These are phyloP conservation scores for Chlorella sorokiniana DNA, from an alignment of 139 green algal species.

Conservation along the genomic window DNA sequence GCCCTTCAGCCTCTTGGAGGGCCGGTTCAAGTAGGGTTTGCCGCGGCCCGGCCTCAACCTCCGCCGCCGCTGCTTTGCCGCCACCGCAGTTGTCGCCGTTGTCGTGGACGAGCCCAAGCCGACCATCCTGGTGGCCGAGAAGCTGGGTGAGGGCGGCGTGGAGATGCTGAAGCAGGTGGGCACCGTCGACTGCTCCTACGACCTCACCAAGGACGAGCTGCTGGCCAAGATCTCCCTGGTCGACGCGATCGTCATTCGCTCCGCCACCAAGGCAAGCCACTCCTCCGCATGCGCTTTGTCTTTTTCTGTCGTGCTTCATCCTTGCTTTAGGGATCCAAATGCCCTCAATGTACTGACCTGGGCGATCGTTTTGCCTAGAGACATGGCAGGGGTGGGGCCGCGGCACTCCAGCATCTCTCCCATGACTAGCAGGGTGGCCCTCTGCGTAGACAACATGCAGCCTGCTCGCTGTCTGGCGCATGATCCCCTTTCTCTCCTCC, in stretches of 20 bases:
- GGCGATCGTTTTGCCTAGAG: no score
- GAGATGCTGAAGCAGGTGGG: slow-evolving; percentile 78
- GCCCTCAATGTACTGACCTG: no score
- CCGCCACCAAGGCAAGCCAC: slow-evolving; percentile 76
- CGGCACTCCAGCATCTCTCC: no score
- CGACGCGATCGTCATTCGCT: slow-evolving; percentile 94
- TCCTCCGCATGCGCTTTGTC: background rate
- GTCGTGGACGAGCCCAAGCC: slow-evolving; percentile 45
- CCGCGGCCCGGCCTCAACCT: background rate
- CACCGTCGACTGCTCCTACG: slow-evolving; percentile 76
- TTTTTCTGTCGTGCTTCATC: no score
- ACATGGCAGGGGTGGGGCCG: no score
- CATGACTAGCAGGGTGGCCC: no score
- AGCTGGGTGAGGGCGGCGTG: slow-evolving; percentile 83
- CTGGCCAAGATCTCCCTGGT: slow-evolving; percentile 67
- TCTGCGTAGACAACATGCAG: no score
- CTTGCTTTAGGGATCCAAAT: no score
- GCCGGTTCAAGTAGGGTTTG: background rate
- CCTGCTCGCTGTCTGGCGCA: background rate
- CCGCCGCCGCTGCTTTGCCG: background rate
- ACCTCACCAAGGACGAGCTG: slow-evolving; percentile 80
- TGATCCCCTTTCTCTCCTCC: background rate
- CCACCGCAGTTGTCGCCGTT: slow-evolving; percentile 17
- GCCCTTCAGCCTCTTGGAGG: background rate
- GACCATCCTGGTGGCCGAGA: slow-evolving; percentile 92